Base-by-base conservation (phyloP, 805 yeast genomes). In the Naumovozyma dairenensis region DNA sequence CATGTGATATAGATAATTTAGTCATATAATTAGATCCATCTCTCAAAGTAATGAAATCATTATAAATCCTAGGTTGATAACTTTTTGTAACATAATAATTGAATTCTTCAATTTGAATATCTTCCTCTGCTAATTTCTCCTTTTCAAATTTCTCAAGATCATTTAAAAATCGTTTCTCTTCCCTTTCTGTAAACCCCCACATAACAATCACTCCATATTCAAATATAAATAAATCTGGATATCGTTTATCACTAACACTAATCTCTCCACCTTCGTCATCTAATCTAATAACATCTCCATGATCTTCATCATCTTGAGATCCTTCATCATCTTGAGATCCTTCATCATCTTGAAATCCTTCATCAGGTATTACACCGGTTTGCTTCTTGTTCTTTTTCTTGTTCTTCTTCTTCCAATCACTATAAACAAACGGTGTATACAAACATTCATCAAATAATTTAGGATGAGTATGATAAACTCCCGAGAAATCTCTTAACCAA, bases 261-360 rank as follows among this genome's bases (percentile, higher is more conserved):
- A 89, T 83, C 45, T 86, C 95, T 21, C 96, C 96, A 37, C 97
- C 97, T 55, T 87, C 95, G 48, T 84, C 95, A 39, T 85, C 94
- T 25, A 89, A 60, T 41, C 93, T 60, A 6, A 81, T 81, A 8
- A 76, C 58, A 40, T 68, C 71, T 8, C 57, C 59, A 31, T 61
- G 60, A 26, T 54, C 62, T 8, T 24, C 26, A 24, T 7, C 6
- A 6, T 24, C 13, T n/a, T n/a, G n/a, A n/a, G n/a, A n/a, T n/a
- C n/a, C n/a, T n/a, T n/a, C n/a, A n/a, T n/a, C n/a, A n/a, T n/a
- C n/a, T n/a, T n/a, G n/a, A n/a, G n/a, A n/a, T n/a, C n/a, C n/a
- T n/a, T n/a, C n/a, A n/a, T n/a, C n/a, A n/a, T n/a, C n/a, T n/a
- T n/a, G n/a, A n/a, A n/a, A n/a, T n/a, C n/a, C n/a, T n/a, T n/a